A percentile compares a stretch with the other conserved stretches of the same genome.
These are phyloP conservation scores for Petunia axillaris DNA, from an alignment of 257 asterid genomes.

Conservation along the genomic window DNA sequence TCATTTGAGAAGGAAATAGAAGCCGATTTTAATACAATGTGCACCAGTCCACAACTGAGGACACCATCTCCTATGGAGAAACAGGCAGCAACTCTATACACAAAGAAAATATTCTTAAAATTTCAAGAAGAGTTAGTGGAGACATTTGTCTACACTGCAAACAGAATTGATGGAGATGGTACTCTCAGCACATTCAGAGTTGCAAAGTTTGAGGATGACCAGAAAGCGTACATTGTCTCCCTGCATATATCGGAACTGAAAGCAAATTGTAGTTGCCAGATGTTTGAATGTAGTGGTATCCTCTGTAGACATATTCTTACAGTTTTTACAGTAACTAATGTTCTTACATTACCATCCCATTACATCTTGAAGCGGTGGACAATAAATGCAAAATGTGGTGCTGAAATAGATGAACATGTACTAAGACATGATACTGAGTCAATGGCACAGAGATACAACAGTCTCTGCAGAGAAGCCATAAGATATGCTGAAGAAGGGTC, in stretches of 20 bases:
- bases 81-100: constrained; percentile 77
- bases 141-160: constrained; percentile 93
- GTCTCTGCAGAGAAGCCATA: constrained; percentile 80
- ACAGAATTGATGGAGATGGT: constrained; percentile 75
- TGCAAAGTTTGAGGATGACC: constrained; percentile 86
- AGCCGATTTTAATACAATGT: constrained; percentile 75
- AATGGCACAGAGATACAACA: constrained; percentile 63
- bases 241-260: constrained; percentile 64
- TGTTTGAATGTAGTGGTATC: constrained; percentile 87
- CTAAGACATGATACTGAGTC: constrained; percentile 54
- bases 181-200: constrained; percentile 72
- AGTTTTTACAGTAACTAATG: constrained; percentile 93
- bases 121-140: constrained; percentile 95
- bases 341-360: constrained; percentile 79
- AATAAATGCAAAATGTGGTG: constrained; percentile 64
- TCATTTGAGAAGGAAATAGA: constrained; percentile 80
- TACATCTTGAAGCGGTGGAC: constrained; percentile 95
- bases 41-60: constrained; percentile 71
- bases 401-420: constrained; percentile 52
- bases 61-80: constrained; percentile 98
- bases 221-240: constrained; percentile 65
- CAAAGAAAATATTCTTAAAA: constrained; percentile 71
- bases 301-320: constrained; percentile 91
- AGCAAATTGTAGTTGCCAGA: constrained; percentile 85
- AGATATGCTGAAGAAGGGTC: constrained; percentile 87